phyloP scores from a whole-genome alignment of 768 basidiomycete genomes.

The Sporobolomyces pararoseus region DNA sequence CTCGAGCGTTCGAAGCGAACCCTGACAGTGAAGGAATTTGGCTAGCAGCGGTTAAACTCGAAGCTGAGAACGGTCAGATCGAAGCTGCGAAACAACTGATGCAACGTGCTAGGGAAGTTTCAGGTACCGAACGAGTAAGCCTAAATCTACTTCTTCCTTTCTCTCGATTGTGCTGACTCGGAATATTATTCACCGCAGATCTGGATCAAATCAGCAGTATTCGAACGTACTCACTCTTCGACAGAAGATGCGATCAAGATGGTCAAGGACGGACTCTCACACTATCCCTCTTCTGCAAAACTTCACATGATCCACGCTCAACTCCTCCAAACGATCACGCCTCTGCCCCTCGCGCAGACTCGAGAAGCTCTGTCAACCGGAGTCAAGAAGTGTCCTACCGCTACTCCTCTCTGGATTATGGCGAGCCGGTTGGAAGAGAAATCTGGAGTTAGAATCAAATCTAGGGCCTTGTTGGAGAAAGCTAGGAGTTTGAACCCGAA shows the following conservation, averaged over 20 bases:
- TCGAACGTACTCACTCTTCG: slow-evolving; percentile 84
- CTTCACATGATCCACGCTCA: slow-evolving; percentile 97
- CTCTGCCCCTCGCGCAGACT: slow-evolving; percentile 56
- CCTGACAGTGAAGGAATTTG: slow-evolving; percentile 96
- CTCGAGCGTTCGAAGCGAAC: slow-evolving; percentile 85
- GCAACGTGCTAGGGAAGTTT: slow-evolving; percentile 80
- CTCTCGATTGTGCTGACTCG: neutral
- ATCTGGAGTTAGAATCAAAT: slow-evolving; percentile 88
- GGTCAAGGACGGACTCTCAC: slow-evolving; percentile 66
- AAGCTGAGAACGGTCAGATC: slow-evolving; percentile 89
- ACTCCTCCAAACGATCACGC: slow-evolving; percentile 53
- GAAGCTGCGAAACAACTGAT: slow-evolving; percentile 80
- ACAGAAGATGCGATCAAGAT: slow-evolving; percentile 70
- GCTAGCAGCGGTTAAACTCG: slow-evolving; percentile 94
- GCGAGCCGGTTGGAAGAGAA: slow-evolving; percentile 82
- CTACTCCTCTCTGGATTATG: slow-evolving; percentile 80
- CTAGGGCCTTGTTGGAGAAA: slow-evolving; percentile 83
- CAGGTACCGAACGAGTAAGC: slow-evolving; percentile 82
- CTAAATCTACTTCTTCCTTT: neutral
- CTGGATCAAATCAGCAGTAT: slow-evolving; percentile 98
- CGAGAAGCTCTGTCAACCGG: slow-evolving; percentile 79
- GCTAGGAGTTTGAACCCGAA: slow-evolving; percentile 79
- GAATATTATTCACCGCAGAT: slow-evolving; percentile 58
- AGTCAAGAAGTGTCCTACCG: slow-evolving; percentile 79
- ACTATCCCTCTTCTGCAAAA: slow-evolving; percentile 85